Conservation (phyloP, 2,329 filamentous ascomycete species). For the Cercospora janseana region DNA sequence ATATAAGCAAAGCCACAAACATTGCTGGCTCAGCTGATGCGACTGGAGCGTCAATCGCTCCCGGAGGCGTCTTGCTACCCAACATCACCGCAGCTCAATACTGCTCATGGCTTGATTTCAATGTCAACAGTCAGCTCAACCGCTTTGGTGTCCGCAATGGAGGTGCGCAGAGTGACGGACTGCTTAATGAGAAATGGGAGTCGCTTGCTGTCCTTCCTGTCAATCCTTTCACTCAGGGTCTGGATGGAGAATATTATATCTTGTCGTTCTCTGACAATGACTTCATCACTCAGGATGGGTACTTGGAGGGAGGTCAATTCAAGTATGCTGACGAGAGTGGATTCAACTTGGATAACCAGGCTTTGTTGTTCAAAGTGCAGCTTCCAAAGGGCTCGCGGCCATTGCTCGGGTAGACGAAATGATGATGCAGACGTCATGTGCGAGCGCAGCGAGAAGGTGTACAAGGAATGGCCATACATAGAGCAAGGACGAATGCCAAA, state of each 20-base stretch:
- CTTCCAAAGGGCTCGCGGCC: constrained; percentile 41
- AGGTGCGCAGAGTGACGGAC: constrained; percentile 54
- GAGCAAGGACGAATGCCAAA: too few relatives aligned
- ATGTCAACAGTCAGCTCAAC: constrained; percentile 62
- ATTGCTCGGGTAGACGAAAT: constrained; percentile 19
- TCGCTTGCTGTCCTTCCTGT: constrained; percentile 62
- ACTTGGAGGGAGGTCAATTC: constrained; percentile 57
- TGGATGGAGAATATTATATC: constrained; percentile 63
- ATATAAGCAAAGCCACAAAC: constrained; percentile 61
- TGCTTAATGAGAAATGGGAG: constrained; percentile 79
- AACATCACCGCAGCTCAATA: constrained; percentile 59
- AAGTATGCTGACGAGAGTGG: constrained; percentile 58
- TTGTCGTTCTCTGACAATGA: constrained; percentile 71
- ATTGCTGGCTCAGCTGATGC: constrained; percentile 53
- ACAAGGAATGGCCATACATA: too few relatives aligned
- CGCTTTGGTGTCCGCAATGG: constrained; percentile 69
- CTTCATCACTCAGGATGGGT: constrained; percentile 70
- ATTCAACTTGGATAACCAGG: constrained; percentile 60
- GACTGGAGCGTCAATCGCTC: constrained; percentile 44
- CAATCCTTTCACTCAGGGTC: constrained; percentile 42
- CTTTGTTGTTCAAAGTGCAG: constrained; percentile 60
- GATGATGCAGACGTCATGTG: too few relatives aligned
- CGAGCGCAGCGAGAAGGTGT: too few relatives aligned
- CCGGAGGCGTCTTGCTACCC: constrained; percentile 53
- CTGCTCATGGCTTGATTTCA: constrained; percentile 62